Base-by-base conservation (phyloP, 2,329 filamentous ascomycete genomes). In the Bertia moriformis region DNA sequence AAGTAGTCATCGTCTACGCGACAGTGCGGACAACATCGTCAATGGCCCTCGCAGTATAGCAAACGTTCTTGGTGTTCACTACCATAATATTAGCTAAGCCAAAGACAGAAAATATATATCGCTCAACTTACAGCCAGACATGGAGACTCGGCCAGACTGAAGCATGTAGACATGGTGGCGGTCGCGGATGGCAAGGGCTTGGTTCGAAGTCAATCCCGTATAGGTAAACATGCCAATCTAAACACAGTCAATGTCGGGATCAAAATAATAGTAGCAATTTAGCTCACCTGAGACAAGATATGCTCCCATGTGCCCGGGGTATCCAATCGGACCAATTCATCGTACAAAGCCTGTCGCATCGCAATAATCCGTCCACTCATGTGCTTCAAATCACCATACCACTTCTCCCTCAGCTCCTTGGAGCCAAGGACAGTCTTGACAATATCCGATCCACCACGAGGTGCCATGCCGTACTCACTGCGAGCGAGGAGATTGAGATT, bases 21-120 rank as follows among this genome's bases (percentile, higher is more conserved):
- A 54, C 49, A 40, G 53, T 58, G 18, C 57, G 54, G 35, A 60
- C 32, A 17, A 35, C 15, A 35, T 35, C 32, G 15, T 35, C 32
- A 17, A 35, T 35, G 12, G 32, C 52, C 36, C 51, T 48, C 4
- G 58, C 58, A 13, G 60, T 55, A 44, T 60, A 60, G 19, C 43
- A 45, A 38, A 60, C 57, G 38, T 61, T 61, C 40, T 54, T 56
- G 39, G 55, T 44, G 47, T 55, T 61, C 49, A 61, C 56, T 58
- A 18, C 7, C 32, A 18, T 14, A 35, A 17, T 7, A 13, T 13
- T 35, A 27, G 22, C n/a, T 27, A 27, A 27, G n/a, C n/a, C n/a
- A n/a, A 20, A 18, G 2, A 39, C 19, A 40, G 14, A 12, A 39
- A n/a, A n/a, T n/a, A n/a, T n/a, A n/a, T n/a, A n/a, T n/a, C n/a